Evolutionary conservation across 1,139 yeast genomes (phyloP).

Genomic region (Pichia sp.): DNA sequence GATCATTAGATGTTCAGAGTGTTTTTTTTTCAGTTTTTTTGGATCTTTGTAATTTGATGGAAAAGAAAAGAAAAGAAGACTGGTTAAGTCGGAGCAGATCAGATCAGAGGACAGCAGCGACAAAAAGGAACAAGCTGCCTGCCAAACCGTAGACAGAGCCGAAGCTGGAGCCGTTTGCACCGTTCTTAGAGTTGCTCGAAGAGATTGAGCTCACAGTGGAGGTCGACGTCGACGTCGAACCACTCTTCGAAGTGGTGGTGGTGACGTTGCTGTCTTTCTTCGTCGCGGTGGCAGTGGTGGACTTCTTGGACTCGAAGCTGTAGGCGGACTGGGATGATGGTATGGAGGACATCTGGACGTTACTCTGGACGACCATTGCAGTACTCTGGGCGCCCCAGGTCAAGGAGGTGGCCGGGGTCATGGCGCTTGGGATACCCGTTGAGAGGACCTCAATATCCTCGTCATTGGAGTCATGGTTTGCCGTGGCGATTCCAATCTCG

Average conservation of each 20-base stretch:
- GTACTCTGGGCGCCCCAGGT: slow-evolving; percentile 15
- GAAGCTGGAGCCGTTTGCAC: not conserved
- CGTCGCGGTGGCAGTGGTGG: not conserved
- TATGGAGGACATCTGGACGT: slow-evolving; percentile 9
- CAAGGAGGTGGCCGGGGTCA: slow-evolving; percentile 11
- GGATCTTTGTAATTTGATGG: not conserved
- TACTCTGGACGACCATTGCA: slow-evolving; percentile 3
- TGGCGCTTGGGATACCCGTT: slow-evolving; percentile 20
- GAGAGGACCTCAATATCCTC: slow-evolving; percentile 17
- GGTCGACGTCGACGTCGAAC: not conserved
- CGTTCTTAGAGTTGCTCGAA: not conserved
- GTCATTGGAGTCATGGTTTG: slow-evolving; percentile 27
- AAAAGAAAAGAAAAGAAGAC: not conserved
- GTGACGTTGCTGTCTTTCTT: not conserved
- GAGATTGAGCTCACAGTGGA: slow-evolving; percentile 9
- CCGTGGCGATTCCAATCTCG: slow-evolving; percentile 66
- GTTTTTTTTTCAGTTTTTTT: not conserved
- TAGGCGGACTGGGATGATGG: slow-evolving; percentile 7
- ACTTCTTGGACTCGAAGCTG: not conserved
- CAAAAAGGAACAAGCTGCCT: slow-evolving; percentile 3
- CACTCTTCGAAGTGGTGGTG: not conserved
- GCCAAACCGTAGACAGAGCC: not conserved
- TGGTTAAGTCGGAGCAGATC: not conserved
- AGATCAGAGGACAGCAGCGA: slow-evolving; percentile 1
- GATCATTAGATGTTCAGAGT: not conserved